phyloP scores from a whole-genome alignment of 768 basidiomycete genomes.

The Suillus tomentosus region DNA sequence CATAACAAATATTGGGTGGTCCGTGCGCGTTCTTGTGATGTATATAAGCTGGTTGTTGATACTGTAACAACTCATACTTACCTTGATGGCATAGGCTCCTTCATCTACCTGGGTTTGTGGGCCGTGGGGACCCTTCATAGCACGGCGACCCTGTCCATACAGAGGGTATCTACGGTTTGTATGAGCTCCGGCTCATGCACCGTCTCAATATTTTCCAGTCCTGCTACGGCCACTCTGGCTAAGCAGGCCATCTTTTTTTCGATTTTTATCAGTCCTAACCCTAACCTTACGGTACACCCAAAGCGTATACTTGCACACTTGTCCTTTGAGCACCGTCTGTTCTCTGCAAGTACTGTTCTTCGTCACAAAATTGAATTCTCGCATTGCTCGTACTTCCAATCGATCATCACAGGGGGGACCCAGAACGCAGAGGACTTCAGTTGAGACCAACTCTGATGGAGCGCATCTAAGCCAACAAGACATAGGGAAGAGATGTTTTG shows the following conservation, averaged over 20 bases:
- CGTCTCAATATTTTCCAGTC: constrained; percentile 76
- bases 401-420: too few relatives aligned
- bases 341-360: too few relatives aligned
- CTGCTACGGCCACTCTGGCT: constrained; percentile 66
- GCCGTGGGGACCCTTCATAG: constrained; percentile 58
- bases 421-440: too few relatives aligned
- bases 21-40: constrained; percentile 22
- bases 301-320: too few relatives aligned
- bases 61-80: constrained; percentile 45
- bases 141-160: constrained; percentile 72
- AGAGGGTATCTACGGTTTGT: constrained; percentile 61
- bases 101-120: constrained; percentile 54
- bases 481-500: too few relatives aligned
- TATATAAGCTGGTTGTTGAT: too few relatives aligned
- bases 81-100: constrained; percentile 58
- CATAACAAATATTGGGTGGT: constrained; percentile 17
- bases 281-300: constrained; percentile 19
- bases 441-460: too few relatives aligned
- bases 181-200: constrained; percentile 72
- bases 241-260: constrained; percentile 47
- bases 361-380: too few relatives aligned
- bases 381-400: too few relatives aligned
- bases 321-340: too few relatives aligned
- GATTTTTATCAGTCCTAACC: constrained; percentile 46
- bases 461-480: too few relatives aligned